Evolutionary conservation across 768 basidiomycete species (phyloP).

Genomic region (Mycena rosella): DNA sequence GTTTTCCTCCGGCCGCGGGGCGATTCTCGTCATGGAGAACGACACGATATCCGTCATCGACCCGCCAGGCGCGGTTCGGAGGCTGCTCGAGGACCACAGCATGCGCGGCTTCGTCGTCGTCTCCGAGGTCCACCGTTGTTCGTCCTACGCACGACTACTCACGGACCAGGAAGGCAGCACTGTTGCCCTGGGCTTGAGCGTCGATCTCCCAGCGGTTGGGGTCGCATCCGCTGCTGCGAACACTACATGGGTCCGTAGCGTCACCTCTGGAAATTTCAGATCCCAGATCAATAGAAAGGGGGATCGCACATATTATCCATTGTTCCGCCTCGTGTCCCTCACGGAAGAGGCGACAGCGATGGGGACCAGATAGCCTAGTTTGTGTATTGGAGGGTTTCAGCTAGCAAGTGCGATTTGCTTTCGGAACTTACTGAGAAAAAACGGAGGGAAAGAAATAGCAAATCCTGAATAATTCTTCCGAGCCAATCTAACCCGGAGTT

Average conservation of each 20-base stretch:
- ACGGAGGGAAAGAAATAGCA: too few relatives aligned
- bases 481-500: too few relatives aligned
- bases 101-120: slow-evolving; percentile 46
- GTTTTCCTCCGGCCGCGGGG: slow-evolving; percentile 44
- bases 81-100: slow-evolving; percentile 41
- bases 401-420: too few relatives aligned
- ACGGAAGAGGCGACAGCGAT: slow-evolving; percentile 34
- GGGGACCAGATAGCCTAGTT: too few relatives aligned
- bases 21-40: slow-evolving; percentile 49
- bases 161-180: slow-evolving; percentile 32
- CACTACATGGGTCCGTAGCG: slow-evolving; percentile 41
- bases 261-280: slow-evolving; percentile 44
- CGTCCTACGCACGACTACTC: slow-evolving; percentile 49
- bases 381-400: too few relatives aligned
- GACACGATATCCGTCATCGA: slow-evolving; percentile 44
- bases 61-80: slow-evolving; percentile 42
- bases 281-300: slow-evolving; percentile 39
- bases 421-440: too few relatives aligned
- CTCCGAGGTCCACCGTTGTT: slow-evolving; percentile 49
- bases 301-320: slow-evolving; percentile 41
- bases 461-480: too few relatives aligned
- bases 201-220: slow-evolving; percentile 35
- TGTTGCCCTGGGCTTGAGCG: slow-evolving; percentile 44
- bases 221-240: slow-evolving; percentile 32
- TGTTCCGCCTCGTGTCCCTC: slow-evolving; percentile 47